A percentile compares a stretch with the other conserved stretches of the same genome.
Evolutionary conservation across 2,329 filamentous ascomycete genomes (phyloP).

Genomic region (Diaporthe citrichinensis): DNA sequence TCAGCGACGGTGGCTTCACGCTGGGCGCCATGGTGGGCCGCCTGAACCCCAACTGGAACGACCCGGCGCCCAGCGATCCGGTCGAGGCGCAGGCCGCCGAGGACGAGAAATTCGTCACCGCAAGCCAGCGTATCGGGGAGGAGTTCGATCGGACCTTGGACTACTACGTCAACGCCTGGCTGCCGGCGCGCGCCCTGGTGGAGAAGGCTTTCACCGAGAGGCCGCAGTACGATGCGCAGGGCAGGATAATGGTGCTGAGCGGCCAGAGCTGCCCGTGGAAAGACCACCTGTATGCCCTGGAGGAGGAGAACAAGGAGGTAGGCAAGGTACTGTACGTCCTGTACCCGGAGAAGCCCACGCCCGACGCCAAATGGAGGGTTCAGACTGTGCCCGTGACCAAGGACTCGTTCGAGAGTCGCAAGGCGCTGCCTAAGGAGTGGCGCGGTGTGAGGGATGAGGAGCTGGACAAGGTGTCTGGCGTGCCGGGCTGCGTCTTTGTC

Average conservation of each 20-base stretch:
- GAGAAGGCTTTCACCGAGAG: conserved; percentile 81
- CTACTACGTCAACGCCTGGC: conserved; percentile 82
- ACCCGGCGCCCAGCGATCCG: conserved; percentile 67
- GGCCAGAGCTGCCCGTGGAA: conserved; percentile 91
- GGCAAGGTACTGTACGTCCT: conserved; percentile 86
- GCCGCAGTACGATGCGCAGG: conserved; percentile 76
- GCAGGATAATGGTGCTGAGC: conserved; percentile 85
- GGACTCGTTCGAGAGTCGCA: conserved; percentile 92
- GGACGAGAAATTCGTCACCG: conserved; percentile 83
- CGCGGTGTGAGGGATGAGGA: conserved; percentile 90
- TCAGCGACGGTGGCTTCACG: conserved; percentile 85
- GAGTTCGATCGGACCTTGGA: conserved; percentile 87
- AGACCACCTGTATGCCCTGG: conserved; percentile 92
- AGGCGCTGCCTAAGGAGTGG: conserved; percentile 92
- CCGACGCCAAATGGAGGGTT: conserved; percentile 90
- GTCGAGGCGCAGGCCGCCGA: conserved; percentile 78
- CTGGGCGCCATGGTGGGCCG: conserved; percentile 87
- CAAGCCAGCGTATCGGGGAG: conserved; percentile 87
- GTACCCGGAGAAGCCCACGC: conserved; percentile 85
- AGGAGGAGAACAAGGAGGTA: conserved; percentile 68
- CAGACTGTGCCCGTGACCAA: conserved; percentile 89
- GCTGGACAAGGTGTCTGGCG: conserved; percentile 79
- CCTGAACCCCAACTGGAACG: conserved; percentile 86
- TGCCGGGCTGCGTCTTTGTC: conserved; percentile 87
- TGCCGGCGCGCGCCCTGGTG: conserved; percentile 88